These are phyloP conservation scores for Monilinia laxa DNA, from an alignment of 2,329 filamentous ascomycete genomes.

Conservation along the genomic window DNA sequence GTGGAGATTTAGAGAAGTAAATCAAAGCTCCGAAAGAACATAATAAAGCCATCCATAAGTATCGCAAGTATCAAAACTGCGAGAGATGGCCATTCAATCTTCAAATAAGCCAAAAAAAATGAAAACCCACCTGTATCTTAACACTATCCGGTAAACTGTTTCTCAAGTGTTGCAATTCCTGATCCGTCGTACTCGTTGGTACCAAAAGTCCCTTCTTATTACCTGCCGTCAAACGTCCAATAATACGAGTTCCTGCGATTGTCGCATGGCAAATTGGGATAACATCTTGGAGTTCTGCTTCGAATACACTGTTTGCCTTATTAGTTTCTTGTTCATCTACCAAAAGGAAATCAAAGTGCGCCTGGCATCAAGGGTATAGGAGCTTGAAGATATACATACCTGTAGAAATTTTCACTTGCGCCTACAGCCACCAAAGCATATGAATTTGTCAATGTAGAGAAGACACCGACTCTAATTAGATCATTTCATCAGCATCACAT, in stretches of 20 bases:
- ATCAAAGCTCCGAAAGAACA: not conserved
- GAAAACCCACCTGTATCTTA: constrained; percentile 62
- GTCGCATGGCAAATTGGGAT: constrained; percentile 96
- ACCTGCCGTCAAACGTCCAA: constrained; percentile 90
- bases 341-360: not conserved
- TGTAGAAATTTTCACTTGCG: constrained; percentile 98
- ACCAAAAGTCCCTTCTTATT: constrained; percentile 97
- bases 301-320: constrained; percentile 69
- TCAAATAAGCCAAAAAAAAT: not conserved
- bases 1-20: too few species aligned
- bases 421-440: constrained; percentile 94
- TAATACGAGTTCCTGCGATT: constrained; percentile 93
- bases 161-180: constrained; percentile 95
- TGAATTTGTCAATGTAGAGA: constrained; percentile 93
- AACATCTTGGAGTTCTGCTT: constrained; percentile 94
- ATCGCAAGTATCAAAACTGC: not conserved
- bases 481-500: not conserved
- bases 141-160: constrained; percentile 90
- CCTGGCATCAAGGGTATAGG: not conserved
- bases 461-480: constrained; percentile 79
- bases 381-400: constrained; percentile 47
- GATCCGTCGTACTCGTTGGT: constrained; percentile 92
- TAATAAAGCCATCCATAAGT: not conserved
- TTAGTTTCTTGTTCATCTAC: constrained; percentile 11
- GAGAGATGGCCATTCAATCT: not conserved